phyloP scores from a whole-genome alignment of 768 basidiomycete genomes.

The Floccularia luteovirens region DNA sequence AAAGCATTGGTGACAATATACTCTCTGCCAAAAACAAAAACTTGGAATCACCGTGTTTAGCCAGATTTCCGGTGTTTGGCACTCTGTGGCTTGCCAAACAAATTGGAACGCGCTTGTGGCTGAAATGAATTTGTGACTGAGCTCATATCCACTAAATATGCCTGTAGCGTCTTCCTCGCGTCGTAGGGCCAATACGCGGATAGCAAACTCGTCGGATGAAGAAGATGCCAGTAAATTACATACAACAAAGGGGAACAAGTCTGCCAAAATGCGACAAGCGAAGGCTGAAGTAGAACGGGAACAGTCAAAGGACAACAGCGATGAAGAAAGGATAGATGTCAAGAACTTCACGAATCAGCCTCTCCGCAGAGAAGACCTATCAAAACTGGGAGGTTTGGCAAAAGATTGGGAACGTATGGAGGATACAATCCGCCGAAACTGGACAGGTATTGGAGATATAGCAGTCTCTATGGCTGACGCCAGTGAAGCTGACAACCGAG shows the following conservation, averaged over 20 bases:
- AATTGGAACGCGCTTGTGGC: slow-evolving; percentile 27
- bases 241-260: slow-evolving; percentile 8
- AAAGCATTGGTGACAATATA: slow-evolving; percentile 32
- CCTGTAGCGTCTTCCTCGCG: slow-evolving; percentile 32
- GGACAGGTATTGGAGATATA: slow-evolving; percentile 40
- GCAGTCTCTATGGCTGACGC: slow-evolving; percentile 57
- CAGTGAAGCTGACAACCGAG: slow-evolving; percentile 44
- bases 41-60: too few species aligned
- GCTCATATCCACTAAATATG: too few species aligned
- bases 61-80: slow-evolving; percentile 18
- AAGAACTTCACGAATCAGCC: slow-evolving; percentile 62
- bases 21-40: too few species aligned
- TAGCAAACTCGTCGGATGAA: slow-evolving; percentile 51
- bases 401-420: slow-evolving; percentile 57
- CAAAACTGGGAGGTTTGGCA: slow-evolving; percentile 48
- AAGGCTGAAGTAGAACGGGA: slow-evolving; percentile 12
- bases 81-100: slow-evolving; percentile 17
- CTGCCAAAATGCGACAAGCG: slow-evolving; percentile 15
- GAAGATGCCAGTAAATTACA: slow-evolving; percentile 37
- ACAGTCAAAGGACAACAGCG: slow-evolving; percentile 26
- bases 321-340: slow-evolving; percentile 51
- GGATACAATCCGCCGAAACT: slow-evolving; percentile 37
- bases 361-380: slow-evolving; percentile 41
- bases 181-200: slow-evolving; percentile 25
- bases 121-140: slow-evolving; percentile 3